Evolutionary conservation across 768 basidiomycete species (phyloP).

Genomic region (Kwoniella mangroviensis): DNA sequence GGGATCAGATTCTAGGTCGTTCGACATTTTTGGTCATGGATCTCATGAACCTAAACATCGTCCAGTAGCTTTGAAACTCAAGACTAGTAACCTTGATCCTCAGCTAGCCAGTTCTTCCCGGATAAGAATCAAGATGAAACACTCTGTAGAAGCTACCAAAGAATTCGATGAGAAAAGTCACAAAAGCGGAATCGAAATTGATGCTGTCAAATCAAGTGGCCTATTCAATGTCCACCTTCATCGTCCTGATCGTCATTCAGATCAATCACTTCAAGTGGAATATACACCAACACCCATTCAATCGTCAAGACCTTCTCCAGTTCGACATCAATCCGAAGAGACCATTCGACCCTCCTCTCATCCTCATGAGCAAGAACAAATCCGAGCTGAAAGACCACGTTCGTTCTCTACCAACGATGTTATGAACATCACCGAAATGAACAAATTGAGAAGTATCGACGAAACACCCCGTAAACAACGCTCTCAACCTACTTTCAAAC

Average conservation of each 20-base stretch:
- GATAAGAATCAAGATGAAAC: background rate
- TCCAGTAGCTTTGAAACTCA: slow-evolving; percentile 29
- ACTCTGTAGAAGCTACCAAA: background rate
- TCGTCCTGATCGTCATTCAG: background rate
- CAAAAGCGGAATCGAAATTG: background rate
- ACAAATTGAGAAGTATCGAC: slow-evolving; percentile 1
- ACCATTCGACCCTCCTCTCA: slow-evolving; percentile 3
- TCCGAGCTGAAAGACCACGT: background rate
- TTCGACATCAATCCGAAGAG: slow-evolving; percentile 3
- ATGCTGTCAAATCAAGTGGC: background rate
- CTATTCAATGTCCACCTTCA: background rate
- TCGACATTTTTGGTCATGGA: background rate
- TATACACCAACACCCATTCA: background rate
- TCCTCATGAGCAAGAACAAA: too few relatives aligned
- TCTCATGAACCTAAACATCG: slow-evolving; percentile 15
- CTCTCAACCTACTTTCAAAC: background rate
- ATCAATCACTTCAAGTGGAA: background rate
- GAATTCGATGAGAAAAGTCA: background rate
- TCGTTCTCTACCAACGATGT: slow-evolving; percentile 12
- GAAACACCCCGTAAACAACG: slow-evolving; percentile 6
- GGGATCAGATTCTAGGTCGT: background rate
- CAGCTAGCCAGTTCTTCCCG: background rate
- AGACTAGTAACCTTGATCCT: slow-evolving; percentile 33
- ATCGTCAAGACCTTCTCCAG: background rate
- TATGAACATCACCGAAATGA: slow-evolving; percentile 5